Percentiles rank a stretch among this genome's conserved stretches.
phyloP scores from a whole-genome alignment of 202 grass and related monocot species.

The Setaria viridis region DNA sequence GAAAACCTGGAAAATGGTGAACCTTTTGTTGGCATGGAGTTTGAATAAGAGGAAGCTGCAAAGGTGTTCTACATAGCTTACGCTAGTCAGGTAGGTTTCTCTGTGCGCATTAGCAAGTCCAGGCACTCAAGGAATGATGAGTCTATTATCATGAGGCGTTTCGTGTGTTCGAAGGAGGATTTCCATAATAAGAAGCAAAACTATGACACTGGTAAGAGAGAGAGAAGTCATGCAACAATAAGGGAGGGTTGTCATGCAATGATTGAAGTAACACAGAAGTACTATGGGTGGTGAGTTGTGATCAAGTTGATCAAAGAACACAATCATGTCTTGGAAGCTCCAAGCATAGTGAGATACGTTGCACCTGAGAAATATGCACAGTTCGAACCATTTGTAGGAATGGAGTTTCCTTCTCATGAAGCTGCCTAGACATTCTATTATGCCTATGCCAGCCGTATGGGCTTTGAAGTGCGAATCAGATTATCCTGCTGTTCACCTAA shows the following conservation, averaged over 20 bases:
- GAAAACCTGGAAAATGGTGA: slow-evolving; percentile 52
- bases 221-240: slow-evolving; percentile 65
- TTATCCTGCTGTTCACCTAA: slow-evolving; percentile 60
- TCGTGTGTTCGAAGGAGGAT: slow-evolving; percentile 77
- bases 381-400: slow-evolving; percentile 54
- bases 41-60: slow-evolving; percentile 70
- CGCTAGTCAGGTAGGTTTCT: slow-evolving; percentile 63
- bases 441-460: slow-evolving; percentile 68
- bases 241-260: slow-evolving; percentile 78
- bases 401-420: slow-evolving; percentile 76
- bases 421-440: slow-evolving; percentile 70
- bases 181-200: slow-evolving; percentile 69
- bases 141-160: slow-evolving; percentile 68
- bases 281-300: slow-evolving; percentile 74
- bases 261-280: slow-evolving; percentile 74
- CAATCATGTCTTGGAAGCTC: slow-evolving; percentile 60
- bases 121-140: no score
- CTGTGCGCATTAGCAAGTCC: no score
- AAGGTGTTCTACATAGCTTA: slow-evolving; percentile 79
- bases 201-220: slow-evolving; percentile 66
- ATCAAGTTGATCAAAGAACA: slow-evolving; percentile 76
- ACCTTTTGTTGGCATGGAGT: slow-evolving; percentile 77
- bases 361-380: slow-evolving; percentile 64
- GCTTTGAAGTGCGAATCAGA: slow-evolving; percentile 68
- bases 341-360: slow-evolving; percentile 66